phyloP scores from a whole-genome alignment of 108 stramenopile species.

The Cylindrotheca fusiformis region DNA sequence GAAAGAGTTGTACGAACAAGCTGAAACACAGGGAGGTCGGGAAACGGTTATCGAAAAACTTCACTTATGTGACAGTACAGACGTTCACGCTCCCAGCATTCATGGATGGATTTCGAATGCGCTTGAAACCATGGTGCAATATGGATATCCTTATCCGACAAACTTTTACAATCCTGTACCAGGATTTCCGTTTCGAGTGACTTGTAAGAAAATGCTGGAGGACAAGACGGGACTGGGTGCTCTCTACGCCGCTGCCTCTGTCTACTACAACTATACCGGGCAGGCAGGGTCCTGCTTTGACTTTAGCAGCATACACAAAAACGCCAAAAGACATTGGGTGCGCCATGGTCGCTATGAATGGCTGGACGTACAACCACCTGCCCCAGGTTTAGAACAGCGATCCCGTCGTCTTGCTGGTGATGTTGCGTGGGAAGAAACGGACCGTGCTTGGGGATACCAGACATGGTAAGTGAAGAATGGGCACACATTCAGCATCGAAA shows the following conservation, averaged over 20 bases:
- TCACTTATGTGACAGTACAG: conserved; percentile 12
- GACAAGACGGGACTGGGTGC: conserved; percentile 18
- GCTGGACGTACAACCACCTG: neutral
- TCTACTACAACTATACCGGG: conserved; percentile 37
- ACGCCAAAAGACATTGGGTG: neutral
- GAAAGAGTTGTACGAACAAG: conserved; percentile 20
- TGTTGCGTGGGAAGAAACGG: conserved; percentile 11
- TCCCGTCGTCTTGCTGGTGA: neutral
- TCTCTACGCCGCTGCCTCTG: conserved; percentile 25
- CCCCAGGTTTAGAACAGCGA: neutral
- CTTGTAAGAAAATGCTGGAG: conserved; percentile 28
- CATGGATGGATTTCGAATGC: conserved; percentile 29
- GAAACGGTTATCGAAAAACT: conserved; percentile 9
- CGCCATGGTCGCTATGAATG: neutral
- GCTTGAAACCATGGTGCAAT: conserved; percentile 40
- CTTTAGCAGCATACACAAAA: neutral
- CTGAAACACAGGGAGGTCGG: conserved; percentile 11
- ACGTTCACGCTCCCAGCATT: conserved; percentile 11
- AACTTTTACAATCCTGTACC: conserved; percentile 36
- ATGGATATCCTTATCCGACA: conserved; percentile 39
- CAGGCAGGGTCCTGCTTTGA: conserved; percentile 32
- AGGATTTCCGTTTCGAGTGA: conserved; percentile 30
- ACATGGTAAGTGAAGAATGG: no score
- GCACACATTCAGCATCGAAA: no score
- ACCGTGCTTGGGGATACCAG: conserved; percentile 35